Conservation (phyloP, 768 basidiomycete genomes). For the Pisolithus marmoratus region DNA sequence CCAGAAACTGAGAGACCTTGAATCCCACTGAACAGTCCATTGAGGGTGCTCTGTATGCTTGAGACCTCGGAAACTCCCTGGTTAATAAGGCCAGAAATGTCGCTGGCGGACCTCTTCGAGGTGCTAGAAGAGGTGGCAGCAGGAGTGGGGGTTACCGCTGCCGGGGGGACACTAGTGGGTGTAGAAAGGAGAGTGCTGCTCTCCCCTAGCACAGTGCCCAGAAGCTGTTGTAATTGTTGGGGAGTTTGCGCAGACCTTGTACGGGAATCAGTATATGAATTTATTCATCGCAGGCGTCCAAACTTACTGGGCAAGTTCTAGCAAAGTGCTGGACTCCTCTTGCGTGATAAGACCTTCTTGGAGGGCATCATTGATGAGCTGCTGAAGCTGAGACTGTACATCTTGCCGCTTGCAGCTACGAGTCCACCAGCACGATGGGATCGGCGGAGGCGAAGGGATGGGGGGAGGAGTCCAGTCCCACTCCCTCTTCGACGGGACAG, state of each 20-base stretch:
- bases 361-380: conserved; percentile 1
- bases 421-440: conserved; percentile 7
- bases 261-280: background rate
- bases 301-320: conserved; percentile 1
- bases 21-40: too few relatives aligned
- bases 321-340: background rate
- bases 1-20: too few relatives aligned
- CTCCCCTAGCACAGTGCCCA: background rate
- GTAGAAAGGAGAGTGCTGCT: background rate
- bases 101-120: too few relatives aligned
- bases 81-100: too few relatives aligned
- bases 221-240: background rate
- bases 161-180: too few relatives aligned
- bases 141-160: too few relatives aligned
- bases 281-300: background rate
- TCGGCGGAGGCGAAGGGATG: conserved; percentile 7
- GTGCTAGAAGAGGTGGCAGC: too few relatives aligned
- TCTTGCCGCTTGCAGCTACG: conserved; percentile 6
- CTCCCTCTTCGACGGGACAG: background rate
- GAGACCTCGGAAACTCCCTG: too few relatives aligned
- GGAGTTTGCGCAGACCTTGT: background rate
- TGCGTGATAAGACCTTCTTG: conserved; percentile 4
- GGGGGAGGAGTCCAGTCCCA: conserved; percentile 4
- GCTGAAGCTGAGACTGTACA: background rate
- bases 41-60: too few relatives aligned